Conservation (phyloP, 345 rosid genomes). For the Rhodamnia rubescens region DNA sequence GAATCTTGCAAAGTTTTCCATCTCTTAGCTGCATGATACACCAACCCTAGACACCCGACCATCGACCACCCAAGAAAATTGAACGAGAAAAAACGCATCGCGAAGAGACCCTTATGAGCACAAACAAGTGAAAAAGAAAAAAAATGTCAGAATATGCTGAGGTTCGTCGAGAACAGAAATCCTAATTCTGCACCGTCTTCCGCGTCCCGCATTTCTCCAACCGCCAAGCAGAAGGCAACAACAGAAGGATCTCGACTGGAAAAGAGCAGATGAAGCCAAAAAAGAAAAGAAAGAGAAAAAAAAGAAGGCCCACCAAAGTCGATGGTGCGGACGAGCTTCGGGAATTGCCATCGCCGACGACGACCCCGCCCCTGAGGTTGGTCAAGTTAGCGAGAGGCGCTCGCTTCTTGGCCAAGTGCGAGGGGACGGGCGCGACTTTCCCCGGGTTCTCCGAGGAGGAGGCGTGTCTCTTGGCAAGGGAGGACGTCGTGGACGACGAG, state of each 20-base stretch:
- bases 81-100: not conserved
- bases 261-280: not conserved
- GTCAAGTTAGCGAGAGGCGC: constrained; percentile 44
- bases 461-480: constrained; percentile 30
- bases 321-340: constrained; percentile 35
- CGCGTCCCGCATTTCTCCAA: not conserved
- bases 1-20: not conserved
- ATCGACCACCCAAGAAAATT: not conserved
- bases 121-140: not conserved
- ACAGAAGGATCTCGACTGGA: not conserved
- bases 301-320: constrained; percentile 30
- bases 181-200: not conserved
- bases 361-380: constrained; percentile 38
- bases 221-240: not conserved
- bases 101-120: not conserved
- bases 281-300: too few species aligned
- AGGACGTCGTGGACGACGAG: constrained; percentile 32
- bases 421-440: constrained; percentile 18
- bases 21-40: not conserved
- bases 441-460: constrained; percentile 33
- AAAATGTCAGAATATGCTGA: not conserved
- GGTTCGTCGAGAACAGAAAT: not conserved
- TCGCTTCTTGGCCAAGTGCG: constrained; percentile 51
- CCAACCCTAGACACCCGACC: not conserved
- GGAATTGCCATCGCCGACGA: constrained; percentile 8